Percentiles rank a stretch among this genome's conserved stretches.
Evolutionary conservation across 495 filamentous ascomycete species (phyloP).

Genomic region (Daldinia decipiens): DNA sequence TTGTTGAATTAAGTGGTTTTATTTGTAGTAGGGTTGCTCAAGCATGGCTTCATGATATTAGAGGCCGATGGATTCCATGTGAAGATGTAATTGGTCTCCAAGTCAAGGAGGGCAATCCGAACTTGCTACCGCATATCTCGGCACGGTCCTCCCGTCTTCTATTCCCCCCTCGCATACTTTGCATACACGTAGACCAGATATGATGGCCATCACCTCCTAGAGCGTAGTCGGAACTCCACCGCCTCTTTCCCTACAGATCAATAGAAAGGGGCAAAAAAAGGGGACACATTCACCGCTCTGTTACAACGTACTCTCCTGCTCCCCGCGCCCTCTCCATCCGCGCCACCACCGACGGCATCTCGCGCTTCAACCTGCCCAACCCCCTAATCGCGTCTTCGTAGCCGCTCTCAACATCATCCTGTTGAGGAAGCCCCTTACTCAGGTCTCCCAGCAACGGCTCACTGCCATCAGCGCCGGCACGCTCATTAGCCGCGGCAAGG

Average conservation of each 20-base stretch:
- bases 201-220: not conserved
- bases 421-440: conserved; percentile 53
- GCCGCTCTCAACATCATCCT: conserved; percentile 60
- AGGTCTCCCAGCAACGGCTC: conserved; percentile 39
- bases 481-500: conserved; percentile 47
- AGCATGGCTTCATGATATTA: not conserved
- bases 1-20: not conserved
- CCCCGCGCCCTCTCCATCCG: conserved; percentile 79
- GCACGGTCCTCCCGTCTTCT: not conserved
- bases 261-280: not conserved
- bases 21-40: not conserved
- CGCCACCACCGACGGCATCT: conserved; percentile 76
- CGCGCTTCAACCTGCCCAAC: conserved; percentile 64
- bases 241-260: not conserved
- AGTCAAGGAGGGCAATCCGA: not conserved
- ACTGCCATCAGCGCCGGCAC: conserved; percentile 34
- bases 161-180: not conserved
- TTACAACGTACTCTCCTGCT: conserved; percentile 69
- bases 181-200: not conserved
- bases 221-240: not conserved
- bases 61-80: not conserved
- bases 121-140: not conserved
- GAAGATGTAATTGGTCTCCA: not conserved
- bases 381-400: conserved; percentile 64
- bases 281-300: conserved; percentile 48